Conservation (phyloP, 2,329 filamentous ascomycete species). For the Cladosporium sp. region DNA sequence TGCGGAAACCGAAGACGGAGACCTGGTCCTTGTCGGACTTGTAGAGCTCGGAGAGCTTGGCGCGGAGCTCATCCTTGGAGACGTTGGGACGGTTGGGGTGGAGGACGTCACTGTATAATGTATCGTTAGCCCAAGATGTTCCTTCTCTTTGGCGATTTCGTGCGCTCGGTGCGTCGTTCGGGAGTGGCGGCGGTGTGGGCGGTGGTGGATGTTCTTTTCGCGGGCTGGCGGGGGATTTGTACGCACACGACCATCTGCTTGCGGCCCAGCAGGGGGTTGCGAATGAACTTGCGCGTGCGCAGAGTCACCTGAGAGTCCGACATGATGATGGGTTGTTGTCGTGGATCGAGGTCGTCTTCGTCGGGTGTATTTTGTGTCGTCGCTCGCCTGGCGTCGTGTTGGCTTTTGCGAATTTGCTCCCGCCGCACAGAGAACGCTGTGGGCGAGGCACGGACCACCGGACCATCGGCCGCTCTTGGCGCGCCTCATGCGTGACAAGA, state of each 20-base stretch:
- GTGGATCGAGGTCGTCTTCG: conserved; percentile 20
- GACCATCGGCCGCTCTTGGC: background rate
- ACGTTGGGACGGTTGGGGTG: conserved; percentile 98
- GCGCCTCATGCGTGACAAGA: background rate
- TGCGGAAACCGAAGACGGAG: conserved; percentile 97
- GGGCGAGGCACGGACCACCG: too few species aligned
- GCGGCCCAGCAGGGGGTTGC: conserved; percentile 97
- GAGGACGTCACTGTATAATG: conserved; percentile 81
- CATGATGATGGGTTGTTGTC: conserved; percentile 69
- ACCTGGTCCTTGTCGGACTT: conserved; percentile 98
- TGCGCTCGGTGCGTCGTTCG: conserved; percentile 12
- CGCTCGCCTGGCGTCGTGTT: background rate
- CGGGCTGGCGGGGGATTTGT: conserved; percentile 8
- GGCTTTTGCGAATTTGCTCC: background rate
- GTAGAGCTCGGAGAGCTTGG: conserved; percentile 93
- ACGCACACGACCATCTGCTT: conserved; percentile 98
- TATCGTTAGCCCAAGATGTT: conserved; percentile 18
- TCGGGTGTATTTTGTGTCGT: conserved; percentile 2
- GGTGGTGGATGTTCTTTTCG: background rate
- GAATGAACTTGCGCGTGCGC: conserved; percentile 99
- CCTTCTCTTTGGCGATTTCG: conserved; percentile 14
- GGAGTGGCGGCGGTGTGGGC: conserved; percentile 4
- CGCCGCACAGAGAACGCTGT: too few species aligned
- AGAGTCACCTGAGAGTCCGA: conserved; percentile 66
- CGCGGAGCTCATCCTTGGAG: conserved; percentile 97